Evolutionary conservation across 176 grass and related monocot species (phyloP).

Genomic region (Rhipidocladum racemiflorum): DNA sequence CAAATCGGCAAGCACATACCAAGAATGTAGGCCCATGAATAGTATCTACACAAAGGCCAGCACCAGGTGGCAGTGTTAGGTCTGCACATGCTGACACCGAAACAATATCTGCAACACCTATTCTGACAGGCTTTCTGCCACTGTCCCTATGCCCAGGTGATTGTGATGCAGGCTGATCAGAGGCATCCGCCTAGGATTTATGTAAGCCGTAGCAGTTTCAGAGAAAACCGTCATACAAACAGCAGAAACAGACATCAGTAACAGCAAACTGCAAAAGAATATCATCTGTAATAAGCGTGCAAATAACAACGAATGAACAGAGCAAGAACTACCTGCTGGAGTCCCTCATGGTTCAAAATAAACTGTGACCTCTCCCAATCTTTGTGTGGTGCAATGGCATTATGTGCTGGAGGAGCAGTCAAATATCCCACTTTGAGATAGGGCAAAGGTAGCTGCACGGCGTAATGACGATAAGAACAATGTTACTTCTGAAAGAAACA

Average conservation of each 20-base stretch:
- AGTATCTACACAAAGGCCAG: conserved; percentile 84
- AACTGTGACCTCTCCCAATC: conserved; percentile 91
- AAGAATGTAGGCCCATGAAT: conserved; percentile 74
- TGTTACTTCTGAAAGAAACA: neutral
- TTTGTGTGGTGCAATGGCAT: conserved; percentile 74
- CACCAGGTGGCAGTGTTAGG: conserved; percentile 82
- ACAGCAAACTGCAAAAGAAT: conserved; percentile 2
- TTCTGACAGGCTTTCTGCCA: conserved; percentile 60
- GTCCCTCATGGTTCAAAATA: conserved; percentile 86
- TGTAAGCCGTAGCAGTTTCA: conserved; percentile 5
- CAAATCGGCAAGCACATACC: conserved; percentile 44
- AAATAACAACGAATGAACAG: conserved; percentile 9
- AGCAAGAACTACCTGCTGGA: conserved; percentile 66
- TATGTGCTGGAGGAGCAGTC: conserved; percentile 70
- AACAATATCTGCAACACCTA: conserved; percentile 72
- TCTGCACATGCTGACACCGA: conserved; percentile 79
- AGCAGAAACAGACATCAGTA: conserved; percentile 3
- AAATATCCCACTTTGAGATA: conserved; percentile 96
- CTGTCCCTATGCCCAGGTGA: conserved; percentile 38
- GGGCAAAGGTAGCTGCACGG: conserved; percentile 82
- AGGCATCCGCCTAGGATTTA: conserved; percentile 51
- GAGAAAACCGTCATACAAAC: neutral
- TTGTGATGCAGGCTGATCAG: conserved; percentile 53
- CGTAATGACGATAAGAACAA: conserved; percentile 13
- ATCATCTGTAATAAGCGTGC: neutral